Percentiles rank a stretch among this genome's conserved stretches.
phyloP scores from a whole-genome alignment of 2,329 filamentous ascomycete species.

The Tolypocladium ophioglossoides region DNA sequence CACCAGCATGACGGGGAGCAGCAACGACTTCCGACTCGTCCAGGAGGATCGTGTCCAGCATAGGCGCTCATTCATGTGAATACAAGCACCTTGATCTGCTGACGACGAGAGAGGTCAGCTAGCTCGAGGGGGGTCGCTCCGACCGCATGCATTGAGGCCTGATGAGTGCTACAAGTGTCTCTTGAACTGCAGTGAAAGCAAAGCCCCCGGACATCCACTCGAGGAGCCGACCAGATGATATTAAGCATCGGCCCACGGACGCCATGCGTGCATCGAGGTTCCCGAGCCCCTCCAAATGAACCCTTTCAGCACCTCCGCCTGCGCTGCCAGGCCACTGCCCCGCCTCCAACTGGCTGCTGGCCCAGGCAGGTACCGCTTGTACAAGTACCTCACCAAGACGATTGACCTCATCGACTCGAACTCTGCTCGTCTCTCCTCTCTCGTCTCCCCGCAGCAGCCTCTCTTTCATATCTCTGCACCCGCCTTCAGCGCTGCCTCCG shows the following conservation, averaged over 20 bases:
- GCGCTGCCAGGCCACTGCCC: no score
- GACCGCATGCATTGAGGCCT: neutral
- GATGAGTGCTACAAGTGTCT: neutral
- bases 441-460: neutral
- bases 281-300: neutral
- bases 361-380: neutral
- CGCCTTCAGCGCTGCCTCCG: neutral
- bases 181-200: neutral
- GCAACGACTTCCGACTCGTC: neutral
- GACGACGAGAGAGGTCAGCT: neutral
- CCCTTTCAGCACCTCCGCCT: neutral
- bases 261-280: neutral
- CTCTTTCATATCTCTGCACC: neutral
- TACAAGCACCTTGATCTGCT: neutral
- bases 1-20: neutral
- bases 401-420: neutral
- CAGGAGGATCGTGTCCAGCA: neutral
- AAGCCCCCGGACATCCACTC: neutral
- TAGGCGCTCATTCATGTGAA: neutral
- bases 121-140: neutral
- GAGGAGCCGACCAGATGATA: neutral
- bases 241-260: neutral
- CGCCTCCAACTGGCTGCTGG: neutral
- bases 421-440: neutral
- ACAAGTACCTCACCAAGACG: neutral